phyloP scores from a whole-genome alignment of 768 basidiomycete genomes.

The Ramaria sp. region DNA sequence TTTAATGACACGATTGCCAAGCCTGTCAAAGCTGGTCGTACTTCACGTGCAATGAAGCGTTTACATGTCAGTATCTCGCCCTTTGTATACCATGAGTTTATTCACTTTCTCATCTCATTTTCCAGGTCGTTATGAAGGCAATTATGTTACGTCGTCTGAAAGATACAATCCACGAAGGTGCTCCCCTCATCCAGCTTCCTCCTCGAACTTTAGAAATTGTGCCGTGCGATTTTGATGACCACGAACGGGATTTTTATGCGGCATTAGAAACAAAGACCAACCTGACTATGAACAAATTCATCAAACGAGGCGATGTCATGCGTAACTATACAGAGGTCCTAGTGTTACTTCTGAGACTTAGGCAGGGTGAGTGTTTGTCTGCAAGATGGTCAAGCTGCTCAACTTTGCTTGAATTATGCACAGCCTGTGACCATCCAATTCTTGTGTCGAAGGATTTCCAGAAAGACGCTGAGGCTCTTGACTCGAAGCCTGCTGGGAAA shows the following conservation, averaged over 20 bases:
- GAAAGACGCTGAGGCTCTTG: conserved; percentile 66
- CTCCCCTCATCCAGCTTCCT: conserved; percentile 74
- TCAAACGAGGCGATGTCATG: conserved; percentile 36
- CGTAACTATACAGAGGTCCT: conserved; percentile 63
- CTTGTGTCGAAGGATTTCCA: conserved; percentile 71
- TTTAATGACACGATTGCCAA: conserved; percentile 75
- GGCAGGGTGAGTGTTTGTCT: conserved; percentile 57
- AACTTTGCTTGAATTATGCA: background rate
- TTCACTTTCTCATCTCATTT: too few species aligned
- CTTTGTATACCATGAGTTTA: background rate
- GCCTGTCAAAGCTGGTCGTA: conserved; percentile 63
- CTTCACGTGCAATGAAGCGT: conserved; percentile 66
- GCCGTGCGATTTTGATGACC: conserved; percentile 63
- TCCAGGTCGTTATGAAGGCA: conserved; percentile 65
- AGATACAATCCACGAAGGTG: conserved; percentile 60
- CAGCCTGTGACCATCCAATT: conserved; percentile 86
- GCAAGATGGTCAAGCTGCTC: background rate
- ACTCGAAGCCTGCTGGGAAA: conserved; percentile 45
- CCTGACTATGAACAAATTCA: conserved; percentile 52
- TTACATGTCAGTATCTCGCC: conserved; percentile 45
- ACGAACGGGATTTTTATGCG: conserved; percentile 73
- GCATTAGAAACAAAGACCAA: conserved; percentile 49
- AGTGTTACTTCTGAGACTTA: conserved; percentile 64
- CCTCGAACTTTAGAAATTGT: conserved; percentile 59
- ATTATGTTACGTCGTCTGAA: conserved; percentile 90